Evolutionary conservation across 2,329 filamentous ascomycete genomes (phyloP).

Genomic region (Xylariaceae sp.): DNA sequence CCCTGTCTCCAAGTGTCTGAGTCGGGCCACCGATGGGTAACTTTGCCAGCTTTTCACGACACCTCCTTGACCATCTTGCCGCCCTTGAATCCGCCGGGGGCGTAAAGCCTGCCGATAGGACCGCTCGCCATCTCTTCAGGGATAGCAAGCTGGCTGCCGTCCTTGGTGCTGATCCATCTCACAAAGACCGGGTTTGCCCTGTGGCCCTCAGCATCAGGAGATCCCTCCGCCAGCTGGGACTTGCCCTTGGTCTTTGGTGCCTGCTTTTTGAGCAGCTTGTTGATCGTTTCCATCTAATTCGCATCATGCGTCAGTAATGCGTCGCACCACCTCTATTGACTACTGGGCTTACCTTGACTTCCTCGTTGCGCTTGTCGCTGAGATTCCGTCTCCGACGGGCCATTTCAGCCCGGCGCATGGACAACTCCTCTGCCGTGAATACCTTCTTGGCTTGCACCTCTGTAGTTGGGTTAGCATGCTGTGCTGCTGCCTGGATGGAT

Average conservation of each 20-base stretch:
- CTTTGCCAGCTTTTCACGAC: no score
- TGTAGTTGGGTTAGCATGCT: conserved; percentile 23
- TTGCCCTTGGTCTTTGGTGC: conserved; percentile 64
- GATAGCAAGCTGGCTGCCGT: conserved; percentile 56
- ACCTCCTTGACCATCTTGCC: conserved; percentile 51
- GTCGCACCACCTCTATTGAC: no score
- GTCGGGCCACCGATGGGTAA: no score
- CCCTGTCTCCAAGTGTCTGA: no score
- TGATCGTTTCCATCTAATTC: conserved; percentile 85
- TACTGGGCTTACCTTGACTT: conserved; percentile 49
- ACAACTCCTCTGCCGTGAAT: conserved; percentile 54
- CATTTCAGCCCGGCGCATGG: conserved; percentile 56
- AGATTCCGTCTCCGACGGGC: conserved; percentile 52
- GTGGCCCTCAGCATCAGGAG: conserved; percentile 37
- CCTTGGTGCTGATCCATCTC: conserved; percentile 62
- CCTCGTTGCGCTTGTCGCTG: conserved; percentile 58
- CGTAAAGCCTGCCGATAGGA: conserved; percentile 55
- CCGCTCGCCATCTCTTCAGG: conserved; percentile 60
- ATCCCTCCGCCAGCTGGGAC: conserved; percentile 36
- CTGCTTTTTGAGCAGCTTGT: conserved; percentile 81
- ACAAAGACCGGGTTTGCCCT: conserved; percentile 55
- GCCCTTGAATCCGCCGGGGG: conserved; percentile 23
- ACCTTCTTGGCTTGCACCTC: conserved; percentile 58
- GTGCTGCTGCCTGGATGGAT: neutral
- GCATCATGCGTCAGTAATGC: no score